Base-by-base conservation (phyloP, 495 filamentous ascomycete species). In the Aspergillus bertholletiae region DNA sequence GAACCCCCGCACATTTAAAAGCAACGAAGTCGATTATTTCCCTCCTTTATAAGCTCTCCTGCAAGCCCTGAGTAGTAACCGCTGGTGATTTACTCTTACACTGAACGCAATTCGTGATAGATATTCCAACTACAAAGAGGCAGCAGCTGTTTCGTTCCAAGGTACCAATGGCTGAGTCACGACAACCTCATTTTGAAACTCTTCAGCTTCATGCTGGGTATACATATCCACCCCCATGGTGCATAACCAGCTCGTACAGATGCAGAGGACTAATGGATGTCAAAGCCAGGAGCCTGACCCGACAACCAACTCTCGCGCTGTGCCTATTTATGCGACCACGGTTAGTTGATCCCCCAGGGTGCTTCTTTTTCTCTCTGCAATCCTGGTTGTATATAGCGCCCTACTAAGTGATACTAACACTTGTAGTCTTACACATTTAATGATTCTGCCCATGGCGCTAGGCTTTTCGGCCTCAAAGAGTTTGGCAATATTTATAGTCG, bases 401-500 rank as follows among this genome's bases (percentile, higher is more conserved):
- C 4, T 41, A 44, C 17, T 28, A 24, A 11, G 44, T 44, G 39
- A 30, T 55, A 28, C 23, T 20, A 0, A 39, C 49, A 30, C n/a
- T 2, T 41, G 24, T 55, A 92, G 88, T 96, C 92, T 61, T 98
- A 76, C 71, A 80, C 83, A 53, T 98, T 98, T 86, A 91, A 97
- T 82, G 90, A 97, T 76, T 96, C 90, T 32, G 94, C 92, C 47
- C 94, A 97, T 70, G 94, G 92, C 58, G 95, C 95, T 48, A 85
- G 93, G 65, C 86, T 98, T 22, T 98, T 98, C 67, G 90, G 90
- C 60, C 90, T 98, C 74, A 96, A 97, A 70, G 93, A 97, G 71
- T 93, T 95, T 68, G 95, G 93, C 68, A 97, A 98, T 73, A 97
- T 98, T 75, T 98, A 98, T 80, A 91, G 87, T 64, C 88, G 94